Conservation (phyloP, 371 early-diverging fungal species). For the Saksenaea vasiformis region DNA sequence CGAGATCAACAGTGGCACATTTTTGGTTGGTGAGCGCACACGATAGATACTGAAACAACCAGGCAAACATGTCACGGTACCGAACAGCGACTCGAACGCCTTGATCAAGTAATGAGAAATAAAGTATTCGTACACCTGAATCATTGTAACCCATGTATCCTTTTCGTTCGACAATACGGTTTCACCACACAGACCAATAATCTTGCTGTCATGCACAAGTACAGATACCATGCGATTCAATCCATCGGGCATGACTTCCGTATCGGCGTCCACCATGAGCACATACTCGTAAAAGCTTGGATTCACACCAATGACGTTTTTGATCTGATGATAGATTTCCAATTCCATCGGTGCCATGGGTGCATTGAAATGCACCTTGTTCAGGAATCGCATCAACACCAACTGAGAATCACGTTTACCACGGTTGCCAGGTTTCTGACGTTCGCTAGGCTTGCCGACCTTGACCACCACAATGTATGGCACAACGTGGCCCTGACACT, state of each 20-base stretch:
- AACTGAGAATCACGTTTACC: conserved; percentile 91
- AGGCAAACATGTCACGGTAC: conserved; percentile 90
- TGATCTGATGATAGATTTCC: conserved; percentile 90
- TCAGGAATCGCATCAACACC: conserved; percentile 82
- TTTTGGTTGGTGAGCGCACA: conserved; percentile 77
- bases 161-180: conserved; percentile 85
- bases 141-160: conserved; percentile 92
- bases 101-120: conserved; percentile 87
- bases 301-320: conserved; percentile 88
- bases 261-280: conserved; percentile 74
- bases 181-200: conserved; percentile 89
- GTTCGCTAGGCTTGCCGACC: conserved; percentile 70
- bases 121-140: conserved; percentile 89
- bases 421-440: conserved; percentile 80
- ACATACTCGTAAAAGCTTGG: conserved; percentile 74
- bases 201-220: conserved; percentile 77
- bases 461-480: conserved; percentile 83
- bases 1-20: conserved; percentile 88
- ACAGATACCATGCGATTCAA: conserved; percentile 72
- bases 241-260: conserved; percentile 69
- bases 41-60: conserved; percentile 97
- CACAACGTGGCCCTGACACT: conserved; percentile 74
- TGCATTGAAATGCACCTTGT: conserved; percentile 73
- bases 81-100: conserved; percentile 86
- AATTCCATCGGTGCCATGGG: conserved; percentile 90